A percentile compares a stretch with the other conserved stretches of the same genome.
Conservation (phyloP, 2,329 filamentous ascomycete genomes). For the Endoconidiophora laricicola region DNA sequence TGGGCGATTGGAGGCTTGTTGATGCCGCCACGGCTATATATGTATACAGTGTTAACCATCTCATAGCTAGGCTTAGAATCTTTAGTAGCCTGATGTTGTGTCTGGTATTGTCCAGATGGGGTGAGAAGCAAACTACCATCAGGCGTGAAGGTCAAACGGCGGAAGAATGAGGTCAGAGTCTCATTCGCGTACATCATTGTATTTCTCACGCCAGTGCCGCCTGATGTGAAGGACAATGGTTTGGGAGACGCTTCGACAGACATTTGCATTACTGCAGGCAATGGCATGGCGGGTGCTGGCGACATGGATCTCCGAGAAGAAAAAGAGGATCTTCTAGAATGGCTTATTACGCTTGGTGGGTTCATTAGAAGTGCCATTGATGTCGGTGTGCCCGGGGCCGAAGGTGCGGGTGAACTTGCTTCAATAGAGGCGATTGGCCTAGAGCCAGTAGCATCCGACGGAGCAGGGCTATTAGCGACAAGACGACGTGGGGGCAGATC, state of each 20-base stretch:
- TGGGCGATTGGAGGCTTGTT: slow-evolving; percentile 94
- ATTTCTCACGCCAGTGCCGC: slow-evolving; percentile 55
- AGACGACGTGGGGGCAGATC: slow-evolving; percentile 84
- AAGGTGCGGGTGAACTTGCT: slow-evolving; percentile 71
- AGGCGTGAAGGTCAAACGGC: slow-evolving; percentile 81
- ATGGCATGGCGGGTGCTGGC: slow-evolving; percentile 78
- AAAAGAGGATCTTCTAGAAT: slow-evolving; percentile 89
- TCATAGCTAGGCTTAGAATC: slow-evolving; percentile 66
- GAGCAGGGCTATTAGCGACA: slow-evolving; percentile 79
- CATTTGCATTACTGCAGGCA: slow-evolving; percentile 68
- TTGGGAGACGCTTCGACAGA: slow-evolving; percentile 81
- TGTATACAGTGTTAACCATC: slow-evolving; percentile 92
- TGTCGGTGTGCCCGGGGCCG: slow-evolving; percentile 83
- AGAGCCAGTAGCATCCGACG: slow-evolving; percentile 19
- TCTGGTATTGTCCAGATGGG: slow-evolving; percentile 88
- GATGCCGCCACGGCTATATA: slow-evolving; percentile 89
- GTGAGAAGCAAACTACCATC: slow-evolving; percentile 90
- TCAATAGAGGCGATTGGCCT: slow-evolving; percentile 31
- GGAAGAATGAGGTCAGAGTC: slow-evolving; percentile 91
- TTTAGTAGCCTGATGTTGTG: slow-evolving; percentile 46
- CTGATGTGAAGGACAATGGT: slow-evolving; percentile 40
- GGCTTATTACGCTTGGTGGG: slow-evolving; percentile 71
- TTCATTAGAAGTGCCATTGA: slow-evolving; percentile 90
- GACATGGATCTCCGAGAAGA: slow-evolving; percentile 77
- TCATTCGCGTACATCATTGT: slow-evolving; percentile 90